A percentile compares a stretch with the other conserved stretches of the same genome.
These are phyloP conservation scores for Hypholoma fasciculare DNA, from an alignment of 768 basidiomycete species.

Conservation along the genomic window DNA sequence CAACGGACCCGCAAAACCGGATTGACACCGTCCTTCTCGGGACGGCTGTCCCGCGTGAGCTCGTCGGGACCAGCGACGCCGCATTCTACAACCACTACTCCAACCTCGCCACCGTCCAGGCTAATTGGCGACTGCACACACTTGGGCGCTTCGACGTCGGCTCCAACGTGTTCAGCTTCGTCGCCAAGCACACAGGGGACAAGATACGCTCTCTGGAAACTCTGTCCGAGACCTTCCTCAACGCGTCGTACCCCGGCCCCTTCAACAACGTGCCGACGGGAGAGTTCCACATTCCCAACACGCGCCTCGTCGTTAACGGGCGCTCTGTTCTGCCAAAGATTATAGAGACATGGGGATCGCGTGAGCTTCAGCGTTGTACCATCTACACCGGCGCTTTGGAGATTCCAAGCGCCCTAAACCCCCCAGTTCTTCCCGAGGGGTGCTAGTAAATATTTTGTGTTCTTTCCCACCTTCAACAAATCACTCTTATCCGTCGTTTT, in stretches of 20 bases:
- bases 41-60: constrained; percentile 39
- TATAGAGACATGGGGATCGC: constrained; percentile 22
- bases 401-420: constrained; percentile 14
- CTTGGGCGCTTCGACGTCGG: constrained; percentile 62
- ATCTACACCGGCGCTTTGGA: constrained; percentile 20
- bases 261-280: constrained; percentile 19
- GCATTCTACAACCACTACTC: constrained; percentile 68
- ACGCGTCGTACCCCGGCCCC: constrained; percentile 27
- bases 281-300: constrained; percentile 23
- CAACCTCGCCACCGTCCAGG: constrained; percentile 50
- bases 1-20: constrained; percentile 42
- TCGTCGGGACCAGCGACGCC: constrained; percentile 46
- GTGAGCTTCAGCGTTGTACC: constrained; percentile 22
- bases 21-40: constrained; percentile 44
- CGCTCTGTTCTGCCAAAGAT: constrained; percentile 24
- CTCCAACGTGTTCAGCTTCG: constrained; percentile 54
- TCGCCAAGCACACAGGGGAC: constrained; percentile 48
- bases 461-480: too few species aligned
- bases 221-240: constrained; percentile 15
- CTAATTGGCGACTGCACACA: constrained; percentile 62
- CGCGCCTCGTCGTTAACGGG: constrained; percentile 22
- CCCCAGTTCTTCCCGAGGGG: constrained; percentile 16
- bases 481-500: too few species aligned
- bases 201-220: constrained; percentile 18
- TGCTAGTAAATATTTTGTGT: constrained; percentile 5